phyloP scores from a whole-genome alignment of 331 rosid species.

The Malus hybrid region DNA sequence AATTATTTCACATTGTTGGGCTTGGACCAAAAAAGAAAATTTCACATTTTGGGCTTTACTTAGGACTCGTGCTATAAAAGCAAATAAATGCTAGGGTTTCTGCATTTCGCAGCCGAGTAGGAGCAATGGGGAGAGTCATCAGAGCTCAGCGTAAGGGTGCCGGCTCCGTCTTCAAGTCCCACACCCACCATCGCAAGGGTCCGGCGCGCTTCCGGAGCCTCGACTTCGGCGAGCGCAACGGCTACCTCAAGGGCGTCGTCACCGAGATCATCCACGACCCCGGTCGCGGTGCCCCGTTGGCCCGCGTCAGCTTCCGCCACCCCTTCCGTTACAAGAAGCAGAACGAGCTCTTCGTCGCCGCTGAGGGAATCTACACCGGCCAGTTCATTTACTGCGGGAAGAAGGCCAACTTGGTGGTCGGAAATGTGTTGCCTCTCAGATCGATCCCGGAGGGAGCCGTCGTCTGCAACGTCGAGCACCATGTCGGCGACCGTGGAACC shows the following conservation, averaged over 20 bases:
- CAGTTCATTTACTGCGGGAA: slow-evolving; percentile 33
- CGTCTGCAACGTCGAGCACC: slow-evolving; percentile 33
- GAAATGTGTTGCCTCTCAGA: slow-evolving; percentile 24
- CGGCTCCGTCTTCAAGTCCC: slow-evolving; percentile 38
- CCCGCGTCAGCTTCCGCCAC: slow-evolving; percentile 30
- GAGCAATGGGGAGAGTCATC: slow-evolving; percentile 28
- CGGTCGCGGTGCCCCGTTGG: slow-evolving; percentile 27
- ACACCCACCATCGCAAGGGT: slow-evolving; percentile 38
- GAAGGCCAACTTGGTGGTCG: slow-evolving; percentile 31
- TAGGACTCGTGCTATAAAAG: too few relatives aligned
- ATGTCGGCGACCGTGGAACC: slow-evolving; percentile 26
- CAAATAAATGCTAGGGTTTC: too few relatives aligned
- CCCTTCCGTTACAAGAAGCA: slow-evolving; percentile 34
- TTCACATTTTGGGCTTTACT: not conserved
- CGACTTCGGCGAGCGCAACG: slow-evolving; percentile 34
- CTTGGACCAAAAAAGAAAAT: too few relatives aligned
- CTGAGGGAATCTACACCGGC: slow-evolving; percentile 31
- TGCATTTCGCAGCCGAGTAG: not conserved
- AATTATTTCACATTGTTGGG: too few relatives aligned
- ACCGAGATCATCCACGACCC: slow-evolving; percentile 35
- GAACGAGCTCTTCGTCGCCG: slow-evolving; percentile 31
- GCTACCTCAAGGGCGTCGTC: slow-evolving; percentile 31
- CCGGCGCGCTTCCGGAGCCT: slow-evolving; percentile 29
- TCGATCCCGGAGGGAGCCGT: slow-evolving; percentile 36
- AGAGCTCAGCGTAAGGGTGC: slow-evolving; percentile 40